Base-by-base conservation (phyloP, 306 rosid genomes). In the Carpinus fangiana region DNA sequence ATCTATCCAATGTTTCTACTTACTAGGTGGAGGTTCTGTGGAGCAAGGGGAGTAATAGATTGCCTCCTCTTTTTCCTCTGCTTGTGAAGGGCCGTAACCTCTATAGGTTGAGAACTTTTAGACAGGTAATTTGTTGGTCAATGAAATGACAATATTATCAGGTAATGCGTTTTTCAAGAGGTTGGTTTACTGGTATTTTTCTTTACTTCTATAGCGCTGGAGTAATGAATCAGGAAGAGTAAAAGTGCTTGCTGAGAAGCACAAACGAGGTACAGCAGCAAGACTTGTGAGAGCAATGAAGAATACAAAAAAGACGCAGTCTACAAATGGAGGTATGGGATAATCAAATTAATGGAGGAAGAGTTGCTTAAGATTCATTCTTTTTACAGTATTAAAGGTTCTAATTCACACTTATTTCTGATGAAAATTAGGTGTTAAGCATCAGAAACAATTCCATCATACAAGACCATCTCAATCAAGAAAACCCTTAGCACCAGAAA, bases 61-160 rank as follows among this genome's bases (percentile, higher is more conserved):
- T 93, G 84, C 77, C 87, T 66, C 86, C 87, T 7, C 90, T 88
- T 60, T 88, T 55, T 82, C 90, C 93, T 80, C 70, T 91, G 82
- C 96, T 93, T 76, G 90, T 93, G 43, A 93, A 91, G 90, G 98
- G 96, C 16, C 92, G 94, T 14, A 93, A 93, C 78, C 98, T 93
- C 76, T 93, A 93, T 76, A 91, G 79, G 80, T 75, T 78, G 87
- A 88, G 81, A 86, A 89, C 98, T 34, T 88, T 85, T 85, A 87
- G 93, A 89, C 93, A 82, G 92, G 98, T 89, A 79, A 74, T 64
- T 21, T 50, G 59, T 62, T 12, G 3, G 2, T 72, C 12, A 28
- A 12, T 66, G 48, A 12, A 26, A 52, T 79, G 79, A 46, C 72
- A 50, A 31, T 3, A 17, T 78, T 21, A 61, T 11, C 65, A 82